phyloP scores from a whole-genome alignment of 2,329 filamentous ascomycete genomes.

The Cercospora zeae-maydis region DNA sequence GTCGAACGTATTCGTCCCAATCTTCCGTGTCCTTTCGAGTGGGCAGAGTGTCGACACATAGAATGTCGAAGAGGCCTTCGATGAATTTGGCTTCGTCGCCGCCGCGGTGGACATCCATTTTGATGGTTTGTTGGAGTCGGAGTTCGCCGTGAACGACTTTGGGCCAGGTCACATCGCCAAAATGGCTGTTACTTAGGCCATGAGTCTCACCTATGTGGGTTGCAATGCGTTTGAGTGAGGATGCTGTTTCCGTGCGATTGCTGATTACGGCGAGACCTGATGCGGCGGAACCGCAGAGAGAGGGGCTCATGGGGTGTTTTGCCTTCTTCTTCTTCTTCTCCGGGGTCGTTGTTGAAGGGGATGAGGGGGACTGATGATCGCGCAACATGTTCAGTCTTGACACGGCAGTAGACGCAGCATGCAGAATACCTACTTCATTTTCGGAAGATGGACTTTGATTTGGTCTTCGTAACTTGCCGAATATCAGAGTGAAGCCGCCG shows the following conservation, averaged over 20 bases:
- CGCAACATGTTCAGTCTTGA: constrained; percentile 12
- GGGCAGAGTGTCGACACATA: constrained; percentile 56
- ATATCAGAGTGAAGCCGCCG: constrained; percentile 61
- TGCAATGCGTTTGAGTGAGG: constrained; percentile 52
- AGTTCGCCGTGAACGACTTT: constrained; percentile 59
- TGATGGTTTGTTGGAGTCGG: constrained; percentile 50
- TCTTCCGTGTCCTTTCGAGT: constrained; percentile 47
- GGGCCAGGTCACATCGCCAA: constrained; percentile 58
- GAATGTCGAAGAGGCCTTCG: constrained; percentile 49
- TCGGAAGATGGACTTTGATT: not conserved
- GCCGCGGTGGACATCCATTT: constrained; percentile 39
- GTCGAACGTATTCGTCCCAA: constrained; percentile 54
- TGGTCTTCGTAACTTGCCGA: constrained; percentile 47
- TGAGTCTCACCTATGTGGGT: constrained; percentile 50
- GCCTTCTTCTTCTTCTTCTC: too few species aligned
- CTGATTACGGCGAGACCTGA: constrained; percentile 56
- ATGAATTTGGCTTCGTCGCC: constrained; percentile 49
- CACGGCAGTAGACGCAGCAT: not conserved
- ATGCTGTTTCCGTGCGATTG: constrained; percentile 55
- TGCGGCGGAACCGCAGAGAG: constrained; percentile 16
- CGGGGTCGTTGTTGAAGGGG: not conserved
- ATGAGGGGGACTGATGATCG: constrained; percentile 8
- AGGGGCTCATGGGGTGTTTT: not conserved
- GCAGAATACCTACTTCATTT: constrained; percentile 13
- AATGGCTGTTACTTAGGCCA: constrained; percentile 60